Evolutionary conservation across 768 basidiomycete species (phyloP).

Genomic region (Amanita thiersii): DNA sequence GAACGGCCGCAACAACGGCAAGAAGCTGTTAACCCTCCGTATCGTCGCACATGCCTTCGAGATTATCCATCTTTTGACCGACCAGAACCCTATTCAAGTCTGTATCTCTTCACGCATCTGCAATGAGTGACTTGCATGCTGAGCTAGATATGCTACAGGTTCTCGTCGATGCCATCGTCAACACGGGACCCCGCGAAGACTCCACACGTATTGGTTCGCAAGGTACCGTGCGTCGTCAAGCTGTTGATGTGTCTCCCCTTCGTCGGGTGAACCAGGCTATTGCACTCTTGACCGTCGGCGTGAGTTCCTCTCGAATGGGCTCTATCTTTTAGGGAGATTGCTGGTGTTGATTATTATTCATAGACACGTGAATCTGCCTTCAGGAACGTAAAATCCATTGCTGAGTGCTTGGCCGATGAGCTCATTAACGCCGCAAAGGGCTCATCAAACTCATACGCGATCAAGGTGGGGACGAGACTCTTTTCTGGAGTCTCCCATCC

Average conservation of each 20-base stretch:
- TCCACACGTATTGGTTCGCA: slow-evolving; percentile 99
- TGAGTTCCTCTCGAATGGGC: slow-evolving; percentile 32
- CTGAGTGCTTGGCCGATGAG: slow-evolving; percentile 98
- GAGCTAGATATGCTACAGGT: slow-evolving; percentile 38
- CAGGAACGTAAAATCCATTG: slow-evolving; percentile 99
- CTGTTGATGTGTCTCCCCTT: slow-evolving; percentile 98
- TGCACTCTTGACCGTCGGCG: slow-evolving; percentile 90
- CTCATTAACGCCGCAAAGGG: slow-evolving; percentile 99
- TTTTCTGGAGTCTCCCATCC: neutral
- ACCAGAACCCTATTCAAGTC: slow-evolving; percentile 99
- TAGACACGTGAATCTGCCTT: slow-evolving; percentile 99
- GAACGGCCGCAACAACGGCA: slow-evolving; percentile 99
- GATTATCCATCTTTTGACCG: slow-evolving; percentile 98
- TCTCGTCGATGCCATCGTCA: slow-evolving; percentile 97
- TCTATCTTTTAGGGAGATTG: neutral
- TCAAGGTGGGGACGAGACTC: slow-evolving; percentile 74
- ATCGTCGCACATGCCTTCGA: slow-evolving; percentile 99
- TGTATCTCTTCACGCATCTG: slow-evolving; percentile 15
- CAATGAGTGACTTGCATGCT: neutral
- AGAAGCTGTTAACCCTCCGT: slow-evolving; percentile 97
- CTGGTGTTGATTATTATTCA: slow-evolving; percentile 4
- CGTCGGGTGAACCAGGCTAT: slow-evolving; percentile 98
- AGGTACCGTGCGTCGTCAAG: slow-evolving; percentile 98
- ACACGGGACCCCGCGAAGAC: slow-evolving; percentile 99
- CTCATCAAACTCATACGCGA: slow-evolving; percentile 99